Percentiles rank a stretch among this genome's conserved stretches.
Evolutionary conservation across 148 eudicot genomes (phyloP).

Genomic region (Rhododendron ferrugineum): DNA sequence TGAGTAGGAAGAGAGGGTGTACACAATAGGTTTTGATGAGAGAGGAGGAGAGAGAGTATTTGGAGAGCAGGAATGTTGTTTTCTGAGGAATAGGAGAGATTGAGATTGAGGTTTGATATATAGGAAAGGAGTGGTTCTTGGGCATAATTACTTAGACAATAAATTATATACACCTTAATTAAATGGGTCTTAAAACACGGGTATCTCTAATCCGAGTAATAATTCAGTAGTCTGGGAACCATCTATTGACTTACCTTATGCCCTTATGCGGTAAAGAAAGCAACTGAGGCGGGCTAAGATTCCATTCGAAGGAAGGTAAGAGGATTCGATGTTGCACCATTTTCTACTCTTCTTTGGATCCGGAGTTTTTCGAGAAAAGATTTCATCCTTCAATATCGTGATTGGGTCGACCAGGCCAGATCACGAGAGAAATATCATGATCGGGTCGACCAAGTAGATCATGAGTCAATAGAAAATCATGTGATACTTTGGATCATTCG

Average conservation of each 20-base stretch:
- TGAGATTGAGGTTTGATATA: slow-evolving; percentile 12
- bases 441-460: background rate
- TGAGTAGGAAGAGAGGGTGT: background rate
- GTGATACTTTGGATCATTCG: background rate
- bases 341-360: background rate
- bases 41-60: background rate
- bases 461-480: background rate
- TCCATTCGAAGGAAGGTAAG: too few species aligned
- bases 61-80: background rate
- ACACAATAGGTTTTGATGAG: background rate
- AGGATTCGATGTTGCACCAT: background rate
- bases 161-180: too few species aligned
- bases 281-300: background rate
- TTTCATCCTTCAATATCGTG: too few species aligned
- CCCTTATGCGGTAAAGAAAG: background rate
- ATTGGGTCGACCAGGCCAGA: background rate
- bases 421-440: background rate
- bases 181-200: background rate
- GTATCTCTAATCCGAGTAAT: background rate
- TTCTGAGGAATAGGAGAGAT: background rate
- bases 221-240: background rate
- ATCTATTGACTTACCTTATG: background rate
- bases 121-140: background rate
- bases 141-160: background rate
- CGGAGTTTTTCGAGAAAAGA: background rate